Percentiles rank a stretch among this genome's conserved stretches.
Evolutionary conservation across 306 rosid species (phyloP).

Genomic region (Spatholobus suberectus): DNA sequence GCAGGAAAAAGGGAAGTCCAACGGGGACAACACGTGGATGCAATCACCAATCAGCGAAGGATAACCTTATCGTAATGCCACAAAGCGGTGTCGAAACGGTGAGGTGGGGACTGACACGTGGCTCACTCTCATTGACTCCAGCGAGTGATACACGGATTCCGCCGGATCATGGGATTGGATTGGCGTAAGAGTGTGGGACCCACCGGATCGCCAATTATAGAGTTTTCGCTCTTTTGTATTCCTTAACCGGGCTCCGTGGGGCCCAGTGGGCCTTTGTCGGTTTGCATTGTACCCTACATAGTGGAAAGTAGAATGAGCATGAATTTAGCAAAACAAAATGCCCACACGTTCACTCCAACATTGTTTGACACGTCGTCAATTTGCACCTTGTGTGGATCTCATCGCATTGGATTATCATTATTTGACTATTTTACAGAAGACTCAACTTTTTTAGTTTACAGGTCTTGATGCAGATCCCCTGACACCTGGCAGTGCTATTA

Average conservation of each 20-base stretch:
- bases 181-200: slow-evolving; percentile 15
- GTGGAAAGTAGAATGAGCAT: neutral
- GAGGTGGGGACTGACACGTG: slow-evolving; percentile 34
- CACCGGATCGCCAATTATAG: slow-evolving; percentile 11
- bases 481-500: slow-evolving; percentile 35
- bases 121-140: neutral
- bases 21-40: slow-evolving; percentile 45
- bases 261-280: slow-evolving; percentile 37
- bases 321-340: slow-evolving; percentile 19
- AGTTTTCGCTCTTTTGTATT: neutral
- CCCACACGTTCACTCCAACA: slow-evolving; percentile 26
- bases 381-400: slow-evolving; percentile 48
- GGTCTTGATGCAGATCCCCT: slow-evolving; percentile 32
- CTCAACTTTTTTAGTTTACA: neutral
- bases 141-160: neutral
- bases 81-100: slow-evolving; percentile 11
- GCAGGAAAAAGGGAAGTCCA: slow-evolving; percentile 39
- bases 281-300: slow-evolving; percentile 35
- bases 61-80: slow-evolving; percentile 60
- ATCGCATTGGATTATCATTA: neutral
- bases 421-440: neutral
- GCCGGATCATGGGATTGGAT: neutral
- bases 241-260: slow-evolving; percentile 10
- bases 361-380: slow-evolving; percentile 45
- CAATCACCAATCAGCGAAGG: slow-evolving; percentile 51